Conservation (phyloP, 345 rosid genomes). For the Corchorus olitorius region DNA sequence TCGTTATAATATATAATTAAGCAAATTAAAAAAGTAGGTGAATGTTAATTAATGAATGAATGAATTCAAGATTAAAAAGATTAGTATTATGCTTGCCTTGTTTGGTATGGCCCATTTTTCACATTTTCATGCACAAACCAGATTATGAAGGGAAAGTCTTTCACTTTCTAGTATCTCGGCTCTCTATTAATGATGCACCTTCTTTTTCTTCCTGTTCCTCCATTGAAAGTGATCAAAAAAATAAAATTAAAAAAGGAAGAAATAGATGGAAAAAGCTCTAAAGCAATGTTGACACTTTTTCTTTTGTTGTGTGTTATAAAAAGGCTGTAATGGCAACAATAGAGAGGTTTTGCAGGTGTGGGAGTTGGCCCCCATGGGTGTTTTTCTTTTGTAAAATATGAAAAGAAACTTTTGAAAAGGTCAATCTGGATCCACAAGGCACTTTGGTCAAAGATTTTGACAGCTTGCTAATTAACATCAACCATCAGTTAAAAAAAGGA, state of each 20-base stretch:
- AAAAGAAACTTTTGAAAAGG: conserved; percentile 19
- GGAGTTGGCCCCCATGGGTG: conserved; percentile 15
- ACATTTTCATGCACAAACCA: conserved; percentile 2
- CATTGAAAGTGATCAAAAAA: background rate
- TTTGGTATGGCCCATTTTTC: conserved; percentile 21
- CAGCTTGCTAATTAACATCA: background rate
- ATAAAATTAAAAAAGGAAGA: background rate
- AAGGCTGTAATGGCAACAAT: conserved; percentile 18
- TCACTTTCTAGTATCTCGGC: conserved; percentile 2
- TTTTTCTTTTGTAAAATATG: background rate
- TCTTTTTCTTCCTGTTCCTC: background rate
- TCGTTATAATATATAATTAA: conserved; percentile 7
- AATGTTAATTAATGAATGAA: conserved; percentile 16
- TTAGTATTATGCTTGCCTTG: background rate
- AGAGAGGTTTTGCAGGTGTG: background rate
- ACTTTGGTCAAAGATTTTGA: conserved; percentile 13
- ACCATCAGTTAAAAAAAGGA: background rate
- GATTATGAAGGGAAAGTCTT: conserved; percentile 10
- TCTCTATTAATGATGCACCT: background rate
- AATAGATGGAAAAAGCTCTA: conserved; percentile 22
- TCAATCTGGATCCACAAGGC: conserved; percentile 17
- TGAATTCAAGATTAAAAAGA: conserved; percentile 21
- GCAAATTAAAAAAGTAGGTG: conserved; percentile 8
- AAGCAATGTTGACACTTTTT: conserved; percentile 19
- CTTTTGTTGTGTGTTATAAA: conserved; percentile 8